A percentile compares a stretch with the other conserved stretches of the same genome.
Conservation (phyloP, 495 filamentous ascomycete species). For the Aspergillus ostianus region DNA sequence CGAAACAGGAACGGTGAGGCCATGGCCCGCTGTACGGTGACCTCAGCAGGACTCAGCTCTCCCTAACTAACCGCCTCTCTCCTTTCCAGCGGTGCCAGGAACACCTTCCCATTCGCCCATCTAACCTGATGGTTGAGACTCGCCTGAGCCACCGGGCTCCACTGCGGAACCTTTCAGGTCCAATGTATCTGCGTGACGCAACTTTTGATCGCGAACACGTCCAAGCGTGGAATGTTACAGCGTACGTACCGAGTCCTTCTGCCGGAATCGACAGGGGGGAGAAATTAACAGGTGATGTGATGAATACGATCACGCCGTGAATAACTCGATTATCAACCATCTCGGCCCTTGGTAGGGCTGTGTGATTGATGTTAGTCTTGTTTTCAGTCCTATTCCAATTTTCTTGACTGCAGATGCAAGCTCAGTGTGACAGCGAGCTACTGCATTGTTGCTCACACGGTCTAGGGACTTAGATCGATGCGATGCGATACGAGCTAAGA, state of each 20-base stretch:
- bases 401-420: slow-evolving; percentile 6
- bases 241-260: neutral
- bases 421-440: slow-evolving; percentile 4
- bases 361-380: neutral
- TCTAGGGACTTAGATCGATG: neutral
- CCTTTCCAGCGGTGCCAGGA: slow-evolving; percentile 17
- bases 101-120: slow-evolving; percentile 16
- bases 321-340: neutral
- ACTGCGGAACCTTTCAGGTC: slow-evolving; percentile 11
- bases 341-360: too few species aligned
- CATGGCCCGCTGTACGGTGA: neutral
- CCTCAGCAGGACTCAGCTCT: neutral
- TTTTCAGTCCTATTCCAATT: too few species aligned
- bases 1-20: slow-evolving; percentile 2
- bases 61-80: slow-evolving; percentile 3
- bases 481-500: neutral
- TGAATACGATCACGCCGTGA: neutral
- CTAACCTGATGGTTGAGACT: neutral
- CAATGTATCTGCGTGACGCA: neutral
- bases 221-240: neutral
- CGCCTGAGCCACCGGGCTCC: neutral
- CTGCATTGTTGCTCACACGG: slow-evolving; percentile 1
- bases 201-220: slow-evolving; percentile 8
- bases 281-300: neutral
- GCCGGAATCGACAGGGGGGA: neutral